phyloP scores from a whole-genome alignment of 1,139 yeast species.

The Schwanniomyces etchellsii region DNA sequence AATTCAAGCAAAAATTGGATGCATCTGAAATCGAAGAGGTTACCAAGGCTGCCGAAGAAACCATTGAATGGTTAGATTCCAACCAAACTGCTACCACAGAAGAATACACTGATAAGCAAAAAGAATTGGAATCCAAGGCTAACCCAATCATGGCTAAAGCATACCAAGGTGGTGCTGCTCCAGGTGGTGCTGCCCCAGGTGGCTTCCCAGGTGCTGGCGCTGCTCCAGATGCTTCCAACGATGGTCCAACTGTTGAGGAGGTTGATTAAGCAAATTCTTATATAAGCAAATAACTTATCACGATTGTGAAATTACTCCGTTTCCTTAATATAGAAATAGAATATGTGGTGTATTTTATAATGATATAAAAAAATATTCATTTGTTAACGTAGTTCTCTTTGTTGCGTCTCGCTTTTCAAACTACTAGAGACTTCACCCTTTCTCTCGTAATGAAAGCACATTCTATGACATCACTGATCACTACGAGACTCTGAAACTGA shows the following conservation, averaged over 20 bases:
- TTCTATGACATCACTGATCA: too few species aligned
- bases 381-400: too few species aligned
- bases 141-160: conserved; percentile 93
- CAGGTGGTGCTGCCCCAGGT: conserved; percentile 45
- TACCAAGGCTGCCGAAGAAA: conserved; percentile 78
- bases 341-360: background rate
- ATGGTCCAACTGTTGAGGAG: conserved; percentile 93
- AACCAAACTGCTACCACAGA: conserved; percentile 85
- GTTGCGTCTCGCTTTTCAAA: too few species aligned
- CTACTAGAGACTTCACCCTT: too few species aligned
- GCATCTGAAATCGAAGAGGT: conserved; percentile 76
- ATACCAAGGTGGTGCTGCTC: conserved; percentile 67
- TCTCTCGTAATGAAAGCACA: too few species aligned
- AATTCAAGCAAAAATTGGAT: conserved; percentile 76
- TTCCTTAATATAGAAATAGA: background rate
- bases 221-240: conserved; percentile 66
- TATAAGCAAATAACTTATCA: background rate
- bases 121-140: conserved; percentile 89
- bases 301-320: too few species aligned
- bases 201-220: conserved; percentile 57
- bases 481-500: too few species aligned
- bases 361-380: background rate
- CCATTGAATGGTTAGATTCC: conserved; percentile 82
- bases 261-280: conserved; percentile 53
- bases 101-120: conserved; percentile 83